Conservation (phyloP, 345 rosid genomes). For the Citrus hindsii region DNA sequence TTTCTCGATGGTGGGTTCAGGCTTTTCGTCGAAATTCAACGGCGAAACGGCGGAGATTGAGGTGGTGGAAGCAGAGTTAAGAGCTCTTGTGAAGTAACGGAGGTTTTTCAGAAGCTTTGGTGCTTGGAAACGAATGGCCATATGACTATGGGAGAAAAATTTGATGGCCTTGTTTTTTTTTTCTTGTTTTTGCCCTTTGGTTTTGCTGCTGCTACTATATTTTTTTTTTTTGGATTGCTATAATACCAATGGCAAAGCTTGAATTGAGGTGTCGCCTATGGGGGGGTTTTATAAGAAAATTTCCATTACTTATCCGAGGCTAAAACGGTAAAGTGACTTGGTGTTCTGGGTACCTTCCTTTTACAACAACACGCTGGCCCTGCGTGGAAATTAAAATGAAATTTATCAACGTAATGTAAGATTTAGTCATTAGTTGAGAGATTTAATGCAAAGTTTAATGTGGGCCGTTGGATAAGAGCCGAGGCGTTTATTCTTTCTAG, state of each 20-base stretch:
- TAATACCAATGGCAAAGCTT: background rate
- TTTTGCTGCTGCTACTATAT: too few species aligned
- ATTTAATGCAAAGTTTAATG: background rate
- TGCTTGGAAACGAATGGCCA: conserved; percentile 49
- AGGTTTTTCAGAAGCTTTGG: conserved; percentile 31
- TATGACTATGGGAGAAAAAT: conserved; percentile 7
- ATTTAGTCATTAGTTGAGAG: background rate
- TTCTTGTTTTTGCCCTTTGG: background rate
- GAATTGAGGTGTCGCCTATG: background rate
- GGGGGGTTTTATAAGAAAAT: background rate
- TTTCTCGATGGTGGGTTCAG: background rate
- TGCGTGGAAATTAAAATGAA: background rate
- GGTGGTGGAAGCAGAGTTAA: conserved; percentile 44
- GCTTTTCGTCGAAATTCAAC: conserved; percentile 24
- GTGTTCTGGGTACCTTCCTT: background rate
- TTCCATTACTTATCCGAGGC: background rate
- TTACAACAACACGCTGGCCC: background rate
- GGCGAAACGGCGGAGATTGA: conserved; percentile 35
- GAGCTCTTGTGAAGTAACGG: conserved; percentile 31
- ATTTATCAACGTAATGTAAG: background rate
- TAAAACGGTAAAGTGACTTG: background rate
- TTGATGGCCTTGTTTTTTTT: background rate
- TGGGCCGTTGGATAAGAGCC: background rate
- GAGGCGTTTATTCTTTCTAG: background rate
- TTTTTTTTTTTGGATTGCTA: too few species aligned